These are phyloP conservation scores for Eustoma russellianum DNA, from an alignment of 257 asterid species.

Conservation along the genomic window DNA sequence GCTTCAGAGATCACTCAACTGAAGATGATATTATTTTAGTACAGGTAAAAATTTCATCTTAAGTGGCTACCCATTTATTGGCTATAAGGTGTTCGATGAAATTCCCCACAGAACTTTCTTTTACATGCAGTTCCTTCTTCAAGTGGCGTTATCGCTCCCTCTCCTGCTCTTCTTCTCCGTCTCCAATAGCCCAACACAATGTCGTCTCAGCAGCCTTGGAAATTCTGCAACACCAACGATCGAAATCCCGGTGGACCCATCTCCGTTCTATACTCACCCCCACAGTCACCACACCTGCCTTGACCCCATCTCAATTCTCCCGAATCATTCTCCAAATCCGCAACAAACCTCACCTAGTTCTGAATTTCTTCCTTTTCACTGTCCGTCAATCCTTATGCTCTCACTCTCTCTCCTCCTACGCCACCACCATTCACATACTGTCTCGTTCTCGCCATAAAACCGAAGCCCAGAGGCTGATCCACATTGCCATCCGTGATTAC, in stretches of 20 bases:
- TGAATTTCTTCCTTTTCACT: constrained; percentile 64
- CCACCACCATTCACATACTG: constrained; percentile 65
- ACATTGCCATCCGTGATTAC: constrained; percentile 50
- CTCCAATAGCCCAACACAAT: constrained; percentile 15
- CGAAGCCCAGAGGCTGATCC: constrained; percentile 44
- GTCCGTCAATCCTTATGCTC: constrained; percentile 49
- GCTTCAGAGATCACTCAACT: no score
- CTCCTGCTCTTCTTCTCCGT: constrained; percentile 25
- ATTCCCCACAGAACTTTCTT: constrained; percentile 8
- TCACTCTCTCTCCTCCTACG: constrained; percentile 58
- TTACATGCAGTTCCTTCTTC: constrained; percentile 20
- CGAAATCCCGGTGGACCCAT: constrained; percentile 82
- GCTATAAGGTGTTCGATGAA: constrained; percentile 13
- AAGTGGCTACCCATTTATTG: no score
- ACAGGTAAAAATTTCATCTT: no score
- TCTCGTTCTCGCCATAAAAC: constrained; percentile 54
- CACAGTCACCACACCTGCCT: constrained; percentile 11
- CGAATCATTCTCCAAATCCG: constrained; percentile 50
- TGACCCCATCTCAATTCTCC: constrained; percentile 60
- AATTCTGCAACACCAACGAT: constrained; percentile 82
- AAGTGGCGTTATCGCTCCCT: constrained; percentile 10
- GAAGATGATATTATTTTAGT: no score
- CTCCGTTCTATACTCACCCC: constrained; percentile 59
- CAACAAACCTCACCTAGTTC: constrained; percentile 59
- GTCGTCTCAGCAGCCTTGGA: constrained; percentile 58